Evolutionary conservation across 768 basidiomycete genomes (phyloP), one percentile per base, ranked within the genome.

Genomic region (Trametes meyenii): DNA sequence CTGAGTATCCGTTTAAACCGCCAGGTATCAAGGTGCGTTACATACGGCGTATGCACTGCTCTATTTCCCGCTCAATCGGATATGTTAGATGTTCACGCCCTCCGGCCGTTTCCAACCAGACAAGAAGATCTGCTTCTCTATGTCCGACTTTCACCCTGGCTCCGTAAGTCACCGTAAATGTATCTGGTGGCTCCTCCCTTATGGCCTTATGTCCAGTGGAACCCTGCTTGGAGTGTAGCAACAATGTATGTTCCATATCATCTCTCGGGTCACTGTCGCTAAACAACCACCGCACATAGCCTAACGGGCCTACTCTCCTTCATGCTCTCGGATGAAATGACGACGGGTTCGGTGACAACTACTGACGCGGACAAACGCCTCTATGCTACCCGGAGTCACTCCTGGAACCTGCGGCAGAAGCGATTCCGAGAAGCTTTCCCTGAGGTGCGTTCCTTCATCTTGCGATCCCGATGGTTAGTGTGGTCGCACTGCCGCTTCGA

Each of bases 41-140:
- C 26, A 6, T 35, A 33, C 29, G 29, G 29, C n/a, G 17, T 17
- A 24, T 17, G 52, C 19, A 42, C 19, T 26, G 13, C 39, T 33
- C 24, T 40, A 13, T 36, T 29, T 29, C 36, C 13, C 1, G 53
- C n/a, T 40, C 17, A 50, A 14, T 38, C n/a, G 19, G 38, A 24
- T 3, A 14, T 16, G 10, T 44, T 61, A 95, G 93, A 93, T 95
- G 92, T 83, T 87, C 67, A 95, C 94, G 14, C 94, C 94, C 0
- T 92, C 91, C 5, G 94, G 94, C 19, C 86, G 94, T 61, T 96
- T 96, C 76, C 85, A 90, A 66, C 91, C 92, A 21, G 92, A 94
- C 80, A 88, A 86, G 78, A 97, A 95, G 82, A 97, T 98, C 57
- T 98, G 96, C 73, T 96, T 97, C 77, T 96, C 94, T 23, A 97